Evolutionary conservation across 1,139 yeast species (phyloP), one percentile per base, ranked within the genome.

Genomic region (Pichia sp.): DNA sequence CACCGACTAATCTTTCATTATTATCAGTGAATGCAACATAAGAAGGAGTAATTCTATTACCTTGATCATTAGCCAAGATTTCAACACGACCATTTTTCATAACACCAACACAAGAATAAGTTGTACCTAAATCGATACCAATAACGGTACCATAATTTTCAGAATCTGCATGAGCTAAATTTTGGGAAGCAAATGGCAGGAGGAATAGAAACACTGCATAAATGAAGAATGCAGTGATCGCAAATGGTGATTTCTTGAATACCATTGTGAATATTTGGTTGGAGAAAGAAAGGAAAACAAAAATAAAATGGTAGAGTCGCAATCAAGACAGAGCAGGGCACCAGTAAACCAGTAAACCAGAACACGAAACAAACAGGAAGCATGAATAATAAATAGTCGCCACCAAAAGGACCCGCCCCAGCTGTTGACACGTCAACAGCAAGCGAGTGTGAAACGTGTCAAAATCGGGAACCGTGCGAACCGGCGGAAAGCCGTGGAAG

Each of bases 81-180:
- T 86, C 96, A 45, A 88, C 95, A 60, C 86, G 80, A 52, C 95
- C 96, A 49, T 80, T 76, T 65, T 83, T 82, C 94, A 87, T 85
- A 36, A 85, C 95, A 60, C 94, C 95, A 38, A 87, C 96, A 77
- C 95, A 87, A 8, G 95, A 86, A 68, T 86, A 86, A 36, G 96
- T 86, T 38, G 86, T 79, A 58, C 96, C 96, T 64, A 88, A 76
- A 72, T 83, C 93, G 51, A 83, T 83, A 63, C 93, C 93, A 57
- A 83, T 82, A 33, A 82, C 91, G 6, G 89, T 81, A 55, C 89
- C 91, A 53, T 81, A 82, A 56, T 64, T 72, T 40, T 78, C 83
- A 16, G 69, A 64, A 29, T 71, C 73, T 24, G 69, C 69, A 32
- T 62, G 65, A 43, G 73, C 72, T 26, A 48, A 36, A 20, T 50